phyloP scores from a whole-genome alignment of 352 stramenopile species.

The Plasmopara muralis region DNA sequence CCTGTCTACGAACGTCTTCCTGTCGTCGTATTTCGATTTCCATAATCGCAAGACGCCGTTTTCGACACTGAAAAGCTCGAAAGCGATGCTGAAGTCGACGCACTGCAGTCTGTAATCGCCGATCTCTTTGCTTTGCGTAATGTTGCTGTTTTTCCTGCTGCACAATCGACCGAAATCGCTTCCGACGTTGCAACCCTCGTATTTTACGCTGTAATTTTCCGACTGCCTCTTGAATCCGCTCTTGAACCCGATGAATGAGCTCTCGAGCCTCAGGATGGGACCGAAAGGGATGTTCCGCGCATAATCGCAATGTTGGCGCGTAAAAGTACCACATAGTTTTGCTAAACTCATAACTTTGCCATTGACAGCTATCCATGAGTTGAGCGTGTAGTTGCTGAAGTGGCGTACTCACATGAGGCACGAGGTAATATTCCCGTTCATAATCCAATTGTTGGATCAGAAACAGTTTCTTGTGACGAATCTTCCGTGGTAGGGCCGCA shows the following conservation, averaged over 20 bases:
- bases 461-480: constrained; percentile 52
- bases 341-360: constrained; percentile 58
- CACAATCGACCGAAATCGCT: constrained; percentile 15
- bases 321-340: constrained; percentile 64
- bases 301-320: constrained; percentile 24
- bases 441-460: constrained; percentile 56
- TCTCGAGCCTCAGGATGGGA: constrained; percentile 32
- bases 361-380: constrained; percentile 46
- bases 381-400: constrained; percentile 38
- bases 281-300: constrained; percentile 53
- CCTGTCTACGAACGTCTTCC: constrained; percentile 12
- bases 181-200: constrained; percentile 8
- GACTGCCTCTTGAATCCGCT: constrained; percentile 33
- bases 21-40: constrained; percentile 7
- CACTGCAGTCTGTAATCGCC: constrained; percentile 4
- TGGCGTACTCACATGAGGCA: constrained; percentile 30
- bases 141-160: constrained; percentile 2
- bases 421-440: constrained; percentile 46
- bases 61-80: constrained; percentile 8
- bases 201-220: constrained; percentile 31
- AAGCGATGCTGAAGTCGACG: constrained; percentile 12
- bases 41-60: constrained; percentile 6
- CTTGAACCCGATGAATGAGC: constrained; percentile 37
- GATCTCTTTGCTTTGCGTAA: constrained; percentile 12
- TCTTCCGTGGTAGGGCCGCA: constrained; percentile 12